Conservation (phyloP, 2,329 filamentous ascomycete genomes). For the Amylocarpus encephaloides region DNA sequence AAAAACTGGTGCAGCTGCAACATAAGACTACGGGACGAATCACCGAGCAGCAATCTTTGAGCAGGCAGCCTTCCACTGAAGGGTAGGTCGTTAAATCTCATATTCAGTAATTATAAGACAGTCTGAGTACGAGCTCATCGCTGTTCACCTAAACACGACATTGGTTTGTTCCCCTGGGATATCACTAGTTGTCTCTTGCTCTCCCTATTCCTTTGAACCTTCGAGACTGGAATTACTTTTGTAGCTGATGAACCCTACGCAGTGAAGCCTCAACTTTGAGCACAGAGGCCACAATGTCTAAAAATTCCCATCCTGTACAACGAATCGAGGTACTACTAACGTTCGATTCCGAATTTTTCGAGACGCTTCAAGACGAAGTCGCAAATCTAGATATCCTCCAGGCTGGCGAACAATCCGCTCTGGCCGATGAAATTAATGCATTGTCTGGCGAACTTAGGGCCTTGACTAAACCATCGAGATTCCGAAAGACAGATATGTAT, state of each 20-base stretch:
- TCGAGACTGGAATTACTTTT: too few relatives aligned
- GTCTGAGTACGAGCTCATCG: too few relatives aligned
- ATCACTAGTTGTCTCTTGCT: too few relatives aligned
- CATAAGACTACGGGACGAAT: too few relatives aligned
- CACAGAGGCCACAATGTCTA: neutral
- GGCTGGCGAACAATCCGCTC: conserved; percentile 49
- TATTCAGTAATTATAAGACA: too few relatives aligned
- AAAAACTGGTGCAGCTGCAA: conserved; percentile 43
- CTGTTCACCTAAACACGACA: too few relatives aligned
- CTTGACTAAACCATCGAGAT: conserved; percentile 52
- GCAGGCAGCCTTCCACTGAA: neutral
- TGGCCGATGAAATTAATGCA: conserved; percentile 55
- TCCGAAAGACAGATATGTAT: conserved; percentile 60
- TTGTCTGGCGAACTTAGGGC: conserved; percentile 60
- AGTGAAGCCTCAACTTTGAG: neutral
- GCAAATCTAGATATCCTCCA: conserved; percentile 63
- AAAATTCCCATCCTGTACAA: conserved; percentile 24
- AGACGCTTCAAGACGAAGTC: conserved; percentile 65
- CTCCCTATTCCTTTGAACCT: too few relatives aligned
- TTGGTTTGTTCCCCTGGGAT: too few relatives aligned
- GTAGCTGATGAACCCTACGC: too few relatives aligned
- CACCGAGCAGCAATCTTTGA: neutral
- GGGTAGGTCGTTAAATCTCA: neutral
- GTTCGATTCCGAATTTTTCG: conserved; percentile 76
- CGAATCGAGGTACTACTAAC: conserved; percentile 68